phyloP scores from a whole-genome alignment of 2,329 filamentous ascomycete species.

The Coleophoma cylindrospora region DNA sequence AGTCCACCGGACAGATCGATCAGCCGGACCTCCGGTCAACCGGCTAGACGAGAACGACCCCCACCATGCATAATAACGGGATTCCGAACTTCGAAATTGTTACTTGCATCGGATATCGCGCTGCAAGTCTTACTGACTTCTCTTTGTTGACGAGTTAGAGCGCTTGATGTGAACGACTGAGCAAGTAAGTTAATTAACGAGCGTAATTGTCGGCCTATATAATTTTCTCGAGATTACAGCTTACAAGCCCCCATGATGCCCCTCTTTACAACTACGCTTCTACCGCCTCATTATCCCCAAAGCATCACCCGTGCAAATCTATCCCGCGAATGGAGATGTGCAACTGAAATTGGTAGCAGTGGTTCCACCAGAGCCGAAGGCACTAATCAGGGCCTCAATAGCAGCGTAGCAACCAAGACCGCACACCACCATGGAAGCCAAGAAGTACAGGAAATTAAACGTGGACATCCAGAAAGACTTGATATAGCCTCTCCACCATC shows the following conservation, averaged over 20 bases:
- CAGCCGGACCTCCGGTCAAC: too few relatives aligned
- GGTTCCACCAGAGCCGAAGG: constrained; percentile 11
- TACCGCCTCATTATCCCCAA: background rate
- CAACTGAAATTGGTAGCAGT: constrained; percentile 11
- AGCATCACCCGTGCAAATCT: background rate
- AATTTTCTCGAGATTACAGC: background rate
- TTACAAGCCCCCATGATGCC: background rate
- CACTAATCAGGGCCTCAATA: constrained; percentile 28
- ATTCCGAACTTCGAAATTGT: too few relatives aligned
- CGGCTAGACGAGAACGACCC: too few relatives aligned
- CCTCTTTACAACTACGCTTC: constrained; percentile 1
- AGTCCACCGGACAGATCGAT: too few relatives aligned
- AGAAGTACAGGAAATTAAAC: constrained; percentile 32
- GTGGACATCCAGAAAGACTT: constrained; percentile 28
- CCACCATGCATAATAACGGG: too few relatives aligned
- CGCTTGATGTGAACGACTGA: background rate
- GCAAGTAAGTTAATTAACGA: background rate
- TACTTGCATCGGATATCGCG: too few relatives aligned
- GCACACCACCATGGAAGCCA: constrained; percentile 29
- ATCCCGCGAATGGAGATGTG: constrained; percentile 10
- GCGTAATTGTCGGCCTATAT: constrained; percentile 1
- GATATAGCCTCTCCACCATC: constrained; percentile 33
- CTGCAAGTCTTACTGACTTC: too few relatives aligned
- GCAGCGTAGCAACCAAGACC: constrained; percentile 34
- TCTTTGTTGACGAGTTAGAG: background rate